Conservation (phyloP, 2,329 filamentous ascomycete genomes). For the Colletotrichum shisoi region DNA sequence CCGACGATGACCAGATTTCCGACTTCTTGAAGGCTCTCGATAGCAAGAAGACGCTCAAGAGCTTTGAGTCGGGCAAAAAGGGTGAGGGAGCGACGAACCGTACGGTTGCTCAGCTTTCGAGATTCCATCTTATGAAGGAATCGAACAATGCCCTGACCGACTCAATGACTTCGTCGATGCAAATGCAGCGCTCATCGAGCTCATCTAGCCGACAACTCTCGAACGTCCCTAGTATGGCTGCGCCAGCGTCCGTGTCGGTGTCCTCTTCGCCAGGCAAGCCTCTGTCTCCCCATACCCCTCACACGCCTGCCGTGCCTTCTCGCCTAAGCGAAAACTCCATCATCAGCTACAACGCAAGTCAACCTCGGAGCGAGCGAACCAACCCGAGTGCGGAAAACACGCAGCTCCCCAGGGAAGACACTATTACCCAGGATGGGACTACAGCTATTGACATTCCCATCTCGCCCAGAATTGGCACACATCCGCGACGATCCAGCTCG, state of each 20-base stretch:
- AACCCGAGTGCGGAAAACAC: constrained; percentile 43
- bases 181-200: constrained; percentile 82
- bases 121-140: constrained; percentile 88
- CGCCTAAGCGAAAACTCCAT: constrained; percentile 92
- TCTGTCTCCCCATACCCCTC: constrained; percentile 86
- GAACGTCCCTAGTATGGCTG: constrained; percentile 70
- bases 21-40: constrained; percentile 92
- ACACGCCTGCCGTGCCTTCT: constrained; percentile 92
- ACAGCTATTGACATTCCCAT: constrained; percentile 77
- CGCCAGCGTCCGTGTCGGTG: constrained; percentile 79
- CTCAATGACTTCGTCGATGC: constrained; percentile 88
- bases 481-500: constrained; percentile 72
- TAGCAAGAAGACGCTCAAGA: constrained; percentile 83
- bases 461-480: constrained; percentile 68
- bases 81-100: constrained; percentile 75
- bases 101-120: constrained; percentile 80
- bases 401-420: constrained; percentile 49
- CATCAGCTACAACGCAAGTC: constrained; percentile 65
- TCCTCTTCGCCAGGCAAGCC: constrained; percentile 92
- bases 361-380: constrained; percentile 43
- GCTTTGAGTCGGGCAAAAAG: constrained; percentile 73
- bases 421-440: constrained; percentile 61
- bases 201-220: constrained; percentile 70
- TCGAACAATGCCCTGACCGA: constrained; percentile 89
- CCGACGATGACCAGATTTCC: constrained; percentile 91